Percentiles rank a stretch among this genome's conserved stretches.
Conservation (phyloP, 371 early-diverging fungal species). For the Rhizopus arrhizus region DNA sequence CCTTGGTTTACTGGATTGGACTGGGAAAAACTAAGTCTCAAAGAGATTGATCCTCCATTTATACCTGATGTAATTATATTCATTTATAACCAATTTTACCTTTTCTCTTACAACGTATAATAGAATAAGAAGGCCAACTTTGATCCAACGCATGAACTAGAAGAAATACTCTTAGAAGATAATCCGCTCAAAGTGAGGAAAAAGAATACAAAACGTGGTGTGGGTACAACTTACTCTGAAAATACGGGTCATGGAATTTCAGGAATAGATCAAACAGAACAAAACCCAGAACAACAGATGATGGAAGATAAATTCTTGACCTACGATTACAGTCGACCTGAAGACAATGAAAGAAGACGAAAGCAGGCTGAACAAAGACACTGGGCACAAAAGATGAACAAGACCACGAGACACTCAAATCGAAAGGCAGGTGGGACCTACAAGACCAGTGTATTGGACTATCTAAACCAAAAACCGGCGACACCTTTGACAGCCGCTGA, state of each 20-base stretch:
- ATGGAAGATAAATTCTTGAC: slow-evolving; percentile 67
- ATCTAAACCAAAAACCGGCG: slow-evolving; percentile 46
- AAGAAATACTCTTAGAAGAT: slow-evolving; percentile 92
- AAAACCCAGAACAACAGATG: slow-evolving; percentile 46
- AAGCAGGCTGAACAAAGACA: slow-evolving; percentile 12
- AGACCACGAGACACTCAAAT: slow-evolving; percentile 28
- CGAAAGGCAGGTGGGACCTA: slow-evolving; percentile 38
- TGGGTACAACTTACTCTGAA: slow-evolving; percentile 11
- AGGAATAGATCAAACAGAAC: slow-evolving; percentile 14
- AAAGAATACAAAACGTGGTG: slow-evolving; percentile 34
- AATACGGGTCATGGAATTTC: neutral
- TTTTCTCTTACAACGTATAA: slow-evolving; percentile 1
- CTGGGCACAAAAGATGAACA: slow-evolving; percentile 45
- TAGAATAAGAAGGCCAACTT: slow-evolving; percentile 78
- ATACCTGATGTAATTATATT: slow-evolving; percentile 56
- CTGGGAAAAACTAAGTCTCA: slow-evolving; percentile 59
- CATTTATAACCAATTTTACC: slow-evolving; percentile 17
- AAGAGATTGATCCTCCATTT: slow-evolving; percentile 66
- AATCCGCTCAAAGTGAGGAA: slow-evolving; percentile 76
- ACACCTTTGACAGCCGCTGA: slow-evolving; percentile 47
- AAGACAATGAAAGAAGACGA: slow-evolving; percentile 33
- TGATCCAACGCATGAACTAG: slow-evolving; percentile 94
- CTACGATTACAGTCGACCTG: slow-evolving; percentile 65
- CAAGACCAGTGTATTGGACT: slow-evolving; percentile 43
- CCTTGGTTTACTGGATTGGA: slow-evolving; percentile 61